Base-by-base conservation (phyloP, 2,329 filamentous ascomycete genomes). In the Plenodomus lindquistii region DNA sequence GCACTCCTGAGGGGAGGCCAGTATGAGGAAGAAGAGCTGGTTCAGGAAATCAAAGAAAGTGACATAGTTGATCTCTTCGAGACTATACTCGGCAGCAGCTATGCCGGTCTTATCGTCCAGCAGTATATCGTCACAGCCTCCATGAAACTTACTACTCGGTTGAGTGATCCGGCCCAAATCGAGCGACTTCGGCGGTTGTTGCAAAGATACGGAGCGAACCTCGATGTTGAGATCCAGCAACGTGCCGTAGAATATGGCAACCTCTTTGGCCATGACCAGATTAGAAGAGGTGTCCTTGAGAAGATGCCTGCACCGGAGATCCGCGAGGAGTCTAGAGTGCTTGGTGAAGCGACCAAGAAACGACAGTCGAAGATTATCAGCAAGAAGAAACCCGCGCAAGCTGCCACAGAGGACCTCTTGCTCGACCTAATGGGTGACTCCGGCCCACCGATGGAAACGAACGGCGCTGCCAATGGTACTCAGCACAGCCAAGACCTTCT, bases 231-330 rank as follows among this genome's bases (percentile, higher is more conserved):
- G 72, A 88, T 97, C 19, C 95, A 99, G 72, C 94, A 99, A 73
- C 86, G 94, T 70, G 89, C 93, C 4, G 92, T 96, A 17, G 94
- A 99, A 72, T 99, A 97, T 65, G 85, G 86, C 49, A 97, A 97
- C 66, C 80, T 99, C n/a, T 97, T 99, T 65, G 84, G 84, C 0
- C 91, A 91, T 64, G 92, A 99, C 60, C 81, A 91, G 51, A 89
- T 99, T 47, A 86, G 93, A 45, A 84, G 83, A 50, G 94, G 94
- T 48, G 94, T 99, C 2, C 78, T 99, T 10, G 94, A 99, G 75
- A 95, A 94, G 72, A 99, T 99, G 95, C 94, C 94, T 7, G 85
- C 94, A 1, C 94, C 94, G 8, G 93, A 97, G 72, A 97, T 99
- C 66, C 91, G 93, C 59, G 94, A 99, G 70, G 91, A 96, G 71